phyloP scores from a whole-genome alignment of 805 yeast genomes.

The Debaryomyces prosopidis region DNA sequence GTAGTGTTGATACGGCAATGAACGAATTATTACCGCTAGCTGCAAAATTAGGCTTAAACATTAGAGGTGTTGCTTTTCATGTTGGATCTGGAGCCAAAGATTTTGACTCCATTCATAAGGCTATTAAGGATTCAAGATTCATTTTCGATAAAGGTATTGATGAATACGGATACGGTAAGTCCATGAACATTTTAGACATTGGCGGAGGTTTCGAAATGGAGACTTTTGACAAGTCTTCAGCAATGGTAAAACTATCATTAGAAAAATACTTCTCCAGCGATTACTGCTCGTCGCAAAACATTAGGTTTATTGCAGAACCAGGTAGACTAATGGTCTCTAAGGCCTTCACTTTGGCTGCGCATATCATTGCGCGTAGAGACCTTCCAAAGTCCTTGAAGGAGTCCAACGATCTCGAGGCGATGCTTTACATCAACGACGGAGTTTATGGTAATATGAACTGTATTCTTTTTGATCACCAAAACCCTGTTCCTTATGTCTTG shows the following conservation, averaged over 20 bases:
- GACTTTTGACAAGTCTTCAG: constrained; percentile 60
- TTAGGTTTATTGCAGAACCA: constrained; percentile 81
- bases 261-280: constrained; percentile 57
- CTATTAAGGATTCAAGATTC: constrained; percentile 66
- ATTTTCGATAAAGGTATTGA: constrained; percentile 62
- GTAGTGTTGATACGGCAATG: constrained; percentile 55
- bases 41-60: constrained; percentile 55
- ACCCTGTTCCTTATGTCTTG: constrained; percentile 68
- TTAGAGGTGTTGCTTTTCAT: constrained; percentile 91
- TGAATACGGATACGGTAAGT: constrained; percentile 20
- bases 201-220: constrained; percentile 89
- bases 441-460: constrained; percentile 95
- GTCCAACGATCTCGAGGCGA: constrained; percentile 42
- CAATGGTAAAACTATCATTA: constrained; percentile 55
- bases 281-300: constrained; percentile 19
- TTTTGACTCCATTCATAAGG: constrained; percentile 61
- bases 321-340: constrained; percentile 87
- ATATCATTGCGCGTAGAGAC: constrained; percentile 82
- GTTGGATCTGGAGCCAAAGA: constrained; percentile 93
- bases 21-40: constrained; percentile 61
- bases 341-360: constrained; percentile 81
- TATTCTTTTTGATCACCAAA: constrained; percentile 88
- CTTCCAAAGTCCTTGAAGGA: constrained; percentile 15
- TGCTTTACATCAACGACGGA: constrained; percentile 92
- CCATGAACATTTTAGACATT: constrained; percentile 66